phyloP scores from a whole-genome alignment of 495 filamentous ascomycete genomes.

The Daldinia decipiens region DNA sequence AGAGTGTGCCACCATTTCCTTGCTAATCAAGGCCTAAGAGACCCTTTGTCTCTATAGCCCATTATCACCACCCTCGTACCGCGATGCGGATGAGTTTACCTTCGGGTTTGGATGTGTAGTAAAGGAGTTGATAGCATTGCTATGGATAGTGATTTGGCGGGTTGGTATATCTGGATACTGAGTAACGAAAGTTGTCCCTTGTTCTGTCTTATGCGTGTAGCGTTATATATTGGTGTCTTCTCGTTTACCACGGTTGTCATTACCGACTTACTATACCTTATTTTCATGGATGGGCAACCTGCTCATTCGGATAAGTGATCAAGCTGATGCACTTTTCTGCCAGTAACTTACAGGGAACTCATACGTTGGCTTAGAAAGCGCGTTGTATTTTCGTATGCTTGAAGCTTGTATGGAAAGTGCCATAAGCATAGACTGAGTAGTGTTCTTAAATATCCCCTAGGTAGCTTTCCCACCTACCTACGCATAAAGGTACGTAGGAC shows the following conservation, averaged over 20 bases:
- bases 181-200: neutral
- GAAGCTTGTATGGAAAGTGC: neutral
- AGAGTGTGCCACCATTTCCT: too few species aligned
- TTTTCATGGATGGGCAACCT: neutral
- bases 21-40: too few species aligned
- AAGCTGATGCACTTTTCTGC: neutral
- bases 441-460: neutral
- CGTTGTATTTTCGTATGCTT: neutral
- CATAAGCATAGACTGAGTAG: slow-evolving; percentile 7
- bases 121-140: too few species aligned
- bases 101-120: too few species aligned
- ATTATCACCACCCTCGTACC: too few species aligned
- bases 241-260: neutral
- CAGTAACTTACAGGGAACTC: slow-evolving; percentile 1
- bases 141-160: too few species aligned
- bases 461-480: too few species aligned
- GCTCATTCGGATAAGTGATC: neutral
- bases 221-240: neutral
- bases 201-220: neutral
- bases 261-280: neutral
- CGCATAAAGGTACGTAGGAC: neutral
- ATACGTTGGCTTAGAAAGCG: neutral
- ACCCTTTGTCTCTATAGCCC: too few species aligned
- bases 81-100: too few species aligned
- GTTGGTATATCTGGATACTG: neutral